phyloP scores from a whole-genome alignment of 352 stramenopile species.

The Phytophthora fragariaefolia region DNA sequence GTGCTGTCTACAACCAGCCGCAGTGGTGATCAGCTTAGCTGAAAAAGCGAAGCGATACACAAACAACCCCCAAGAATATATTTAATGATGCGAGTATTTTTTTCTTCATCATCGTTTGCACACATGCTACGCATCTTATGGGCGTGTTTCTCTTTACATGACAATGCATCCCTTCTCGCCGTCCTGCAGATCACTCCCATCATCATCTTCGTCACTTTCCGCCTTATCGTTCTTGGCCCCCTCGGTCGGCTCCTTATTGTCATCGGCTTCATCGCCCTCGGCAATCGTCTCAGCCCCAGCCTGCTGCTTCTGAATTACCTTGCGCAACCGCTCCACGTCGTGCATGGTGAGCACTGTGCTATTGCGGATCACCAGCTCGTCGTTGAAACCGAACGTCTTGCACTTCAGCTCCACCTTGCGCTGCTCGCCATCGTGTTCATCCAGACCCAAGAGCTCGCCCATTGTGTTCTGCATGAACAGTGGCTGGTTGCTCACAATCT shows the following conservation, averaged over 20 bases:
- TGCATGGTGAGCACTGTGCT: conserved; percentile 81
- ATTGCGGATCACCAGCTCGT: conserved; percentile 80
- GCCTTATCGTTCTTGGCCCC: conserved; percentile 16
- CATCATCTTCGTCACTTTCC: conserved; percentile 35
- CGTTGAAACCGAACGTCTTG: conserved; percentile 63
- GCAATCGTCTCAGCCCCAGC: conserved; percentile 5
- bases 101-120: conserved; percentile 7
- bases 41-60: conserved; percentile 12
- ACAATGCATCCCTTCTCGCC: conserved; percentile 38
- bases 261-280: conserved; percentile 6
- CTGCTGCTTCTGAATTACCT: conserved; percentile 51
- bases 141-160: conserved; percentile 27
- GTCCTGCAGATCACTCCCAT: conserved; percentile 32
- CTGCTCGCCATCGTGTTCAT: conserved; percentile 48
- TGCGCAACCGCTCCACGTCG: conserved; percentile 72
- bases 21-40: conserved; percentile 28
- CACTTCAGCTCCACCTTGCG: conserved; percentile 66
- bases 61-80: conserved; percentile 26
- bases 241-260: conserved; percentile 11
- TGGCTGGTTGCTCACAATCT: conserved; percentile 69
- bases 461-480: conserved; percentile 80
- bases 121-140: background rate
- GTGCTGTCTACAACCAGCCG: conserved; percentile 39
- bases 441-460: conserved; percentile 61
- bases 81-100: conserved; percentile 22